Evolutionary conservation across 2,329 filamentous ascomycete species (phyloP), one percentile per base, ranked within the genome.

Genomic region (Aspergillus vadensis): DNA sequence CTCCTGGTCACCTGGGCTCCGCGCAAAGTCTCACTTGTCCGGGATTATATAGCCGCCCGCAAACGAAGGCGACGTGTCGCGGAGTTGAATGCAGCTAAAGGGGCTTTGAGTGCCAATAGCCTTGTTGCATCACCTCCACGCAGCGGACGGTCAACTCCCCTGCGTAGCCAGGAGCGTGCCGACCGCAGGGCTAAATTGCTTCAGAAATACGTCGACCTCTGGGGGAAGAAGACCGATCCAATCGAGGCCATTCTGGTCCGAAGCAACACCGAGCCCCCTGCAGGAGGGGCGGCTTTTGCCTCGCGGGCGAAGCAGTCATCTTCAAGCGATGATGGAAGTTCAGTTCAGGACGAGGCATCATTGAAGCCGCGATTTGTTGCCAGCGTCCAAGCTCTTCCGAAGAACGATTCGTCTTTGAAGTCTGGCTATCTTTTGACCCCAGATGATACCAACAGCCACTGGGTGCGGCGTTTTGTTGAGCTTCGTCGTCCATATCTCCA

Each of bases 391-490:
- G 86, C 88, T 43, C 86, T 95, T 8, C 85, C 88, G 57, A 97
- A 96, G 77, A 96, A 95, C 67, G 86, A 88, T 1, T 86, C 86
- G 47, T 84, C 95, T 0, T 83, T 96, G 67, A 97, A 96, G 78
- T 88, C 91, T 15, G 93, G 93, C 15, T 96, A 95, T 75, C 85
- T 99, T 15, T 83, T 98, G 47, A 91, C 91, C 2, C 92, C 92
- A 0, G 92, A 92, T 71, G 88, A 88, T 58, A 89, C 91, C 57
- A 74, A 77, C 65, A 91, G 88, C 21, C 86, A 90, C 63, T 99
- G 95, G 95, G 85, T 95, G 27, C 91, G 93, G 69, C 88, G 94
- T 44, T 98, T 96, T 72, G 91, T 97, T 53, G 95, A 99, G 77
- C 85, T 99, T 27, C 87, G 95, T 32, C 85, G 90, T 55, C 95